These are phyloP conservation scores for Friedmanniomyces endolithicus DNA, from an alignment of 495 filamentous ascomycete species.

Conservation along the genomic window DNA sequence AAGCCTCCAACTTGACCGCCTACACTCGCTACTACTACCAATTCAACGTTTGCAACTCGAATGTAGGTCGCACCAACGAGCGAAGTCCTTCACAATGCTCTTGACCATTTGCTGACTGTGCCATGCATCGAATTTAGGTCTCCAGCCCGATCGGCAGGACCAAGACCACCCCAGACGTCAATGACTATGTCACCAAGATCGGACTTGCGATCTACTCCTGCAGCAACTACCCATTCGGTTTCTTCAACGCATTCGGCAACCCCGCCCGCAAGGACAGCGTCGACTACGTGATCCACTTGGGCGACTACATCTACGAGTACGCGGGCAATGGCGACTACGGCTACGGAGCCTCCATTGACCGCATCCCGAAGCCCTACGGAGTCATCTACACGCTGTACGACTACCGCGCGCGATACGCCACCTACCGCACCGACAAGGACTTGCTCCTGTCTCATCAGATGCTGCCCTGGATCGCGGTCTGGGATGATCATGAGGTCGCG, in stretches of 20 bases:
- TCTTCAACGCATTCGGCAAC: constrained; percentile 44
- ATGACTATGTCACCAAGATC: constrained; percentile 27
- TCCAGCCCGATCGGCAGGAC: constrained; percentile 31
- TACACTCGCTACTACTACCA: constrained; percentile 45
- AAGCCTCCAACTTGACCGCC: constrained; percentile 44
- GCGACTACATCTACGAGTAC: constrained; percentile 61
- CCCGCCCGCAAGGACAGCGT: constrained; percentile 52
- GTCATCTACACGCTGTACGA: constrained; percentile 41
- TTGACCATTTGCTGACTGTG: no score
- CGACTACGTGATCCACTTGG: constrained; percentile 53
- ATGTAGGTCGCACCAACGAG: no score
- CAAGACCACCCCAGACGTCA: constrained; percentile 28
- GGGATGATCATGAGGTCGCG: constrained; percentile 62
- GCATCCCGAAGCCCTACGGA: constrained; percentile 22
- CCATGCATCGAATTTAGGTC: no score
- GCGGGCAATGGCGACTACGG: constrained; percentile 42
- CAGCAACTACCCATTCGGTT: constrained; percentile 28
- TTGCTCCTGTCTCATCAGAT: constrained; percentile 43
- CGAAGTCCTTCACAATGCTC: no score
- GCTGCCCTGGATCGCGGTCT: constrained; percentile 57
- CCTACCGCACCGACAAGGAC: constrained; percentile 52
- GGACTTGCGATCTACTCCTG: constrained; percentile 32
- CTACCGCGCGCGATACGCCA: constrained; percentile 48
- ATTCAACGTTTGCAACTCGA: constrained; percentile 30
- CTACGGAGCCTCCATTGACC: constrained; percentile 19